Evolutionary conservation across 2,329 filamentous ascomycete genomes (phyloP).

Genomic region (Aquanectria penicillioides): DNA sequence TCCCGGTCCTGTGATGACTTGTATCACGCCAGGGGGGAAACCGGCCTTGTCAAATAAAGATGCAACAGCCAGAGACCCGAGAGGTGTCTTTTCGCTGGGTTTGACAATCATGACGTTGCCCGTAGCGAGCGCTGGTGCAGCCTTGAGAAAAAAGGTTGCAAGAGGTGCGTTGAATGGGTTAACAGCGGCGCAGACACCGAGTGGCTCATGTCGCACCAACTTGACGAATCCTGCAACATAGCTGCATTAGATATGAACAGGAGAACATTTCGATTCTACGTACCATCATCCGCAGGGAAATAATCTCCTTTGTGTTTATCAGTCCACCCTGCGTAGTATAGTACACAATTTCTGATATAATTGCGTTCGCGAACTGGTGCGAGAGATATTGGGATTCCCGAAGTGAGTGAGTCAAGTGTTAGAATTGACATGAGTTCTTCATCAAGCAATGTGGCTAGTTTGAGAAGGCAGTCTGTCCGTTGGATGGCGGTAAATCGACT

Average conservation of each 20-base stretch:
- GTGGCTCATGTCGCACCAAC: conserved; percentile 21
- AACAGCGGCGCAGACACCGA: conserved; percentile 25
- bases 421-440: conserved; percentile 17
- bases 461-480: conserved; percentile 24
- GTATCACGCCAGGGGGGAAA: conserved; percentile 67
- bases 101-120: conserved; percentile 65
- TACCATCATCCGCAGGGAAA: conserved; percentile 24
- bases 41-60: conserved; percentile 62
- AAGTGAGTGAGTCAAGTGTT: conserved; percentile 22
- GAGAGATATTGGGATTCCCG: conserved; percentile 22
- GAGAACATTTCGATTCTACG: not conserved
- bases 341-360: conserved; percentile 23
- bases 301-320: conserved; percentile 28
- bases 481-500: conserved; percentile 18
- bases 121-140: conserved; percentile 59
- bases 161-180: conserved; percentile 29
- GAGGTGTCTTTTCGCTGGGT: conserved; percentile 60
- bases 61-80: conserved; percentile 49
- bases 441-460: conserved; percentile 20
- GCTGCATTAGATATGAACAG: not conserved
- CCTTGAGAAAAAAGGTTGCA: conserved; percentile 42
- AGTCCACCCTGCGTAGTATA: conserved; percentile 28
- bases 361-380: conserved; percentile 23
- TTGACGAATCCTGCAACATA: conserved; percentile 16
- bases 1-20: conserved; percentile 59